Percentiles rank a stretch among this genome's conserved stretches.
phyloP scores from a whole-genome alignment of 768 basidiomycete species.

The Trametes gibbosa region DNA sequence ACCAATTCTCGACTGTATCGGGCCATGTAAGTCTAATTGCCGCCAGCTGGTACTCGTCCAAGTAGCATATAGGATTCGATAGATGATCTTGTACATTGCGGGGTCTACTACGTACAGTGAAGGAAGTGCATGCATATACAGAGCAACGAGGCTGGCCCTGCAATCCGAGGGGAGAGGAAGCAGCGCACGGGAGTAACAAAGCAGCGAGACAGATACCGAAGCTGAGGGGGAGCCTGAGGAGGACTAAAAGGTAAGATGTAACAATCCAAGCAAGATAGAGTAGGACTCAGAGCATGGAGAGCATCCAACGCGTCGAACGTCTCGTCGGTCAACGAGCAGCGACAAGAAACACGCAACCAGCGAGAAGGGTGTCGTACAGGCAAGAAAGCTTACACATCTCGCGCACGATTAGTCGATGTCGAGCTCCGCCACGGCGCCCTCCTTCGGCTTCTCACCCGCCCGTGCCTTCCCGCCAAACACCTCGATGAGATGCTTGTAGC shows the following conservation, averaged over 20 bases:
- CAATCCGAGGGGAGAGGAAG: not conserved
- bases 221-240: not conserved
- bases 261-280: too few species aligned
- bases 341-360: not conserved
- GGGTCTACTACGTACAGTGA: not conserved
- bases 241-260: not conserved
- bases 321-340: not conserved
- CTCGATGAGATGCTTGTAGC: constrained; percentile 21
- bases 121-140: not conserved
- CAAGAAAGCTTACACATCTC: not conserved
- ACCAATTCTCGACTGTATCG: too few species aligned
- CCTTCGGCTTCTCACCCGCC: not conserved
- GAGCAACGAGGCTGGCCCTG: not conserved
- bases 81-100: not conserved
- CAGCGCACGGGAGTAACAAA: not conserved
- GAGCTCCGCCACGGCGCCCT: not conserved
- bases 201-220: not conserved
- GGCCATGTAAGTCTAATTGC: too few species aligned
- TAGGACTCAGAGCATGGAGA: too few species aligned
- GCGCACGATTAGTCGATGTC: not conserved
- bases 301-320: not conserved
- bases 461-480: constrained; percentile 28
- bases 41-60: too few species aligned
- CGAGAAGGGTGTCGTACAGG: too few species aligned
- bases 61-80: too few species aligned